Evolutionary conservation across 2,329 filamentous ascomycete species (phyloP), one percentile per base, ranked within the genome.

Genomic region (Pseudocercospora macadamiae): DNA sequence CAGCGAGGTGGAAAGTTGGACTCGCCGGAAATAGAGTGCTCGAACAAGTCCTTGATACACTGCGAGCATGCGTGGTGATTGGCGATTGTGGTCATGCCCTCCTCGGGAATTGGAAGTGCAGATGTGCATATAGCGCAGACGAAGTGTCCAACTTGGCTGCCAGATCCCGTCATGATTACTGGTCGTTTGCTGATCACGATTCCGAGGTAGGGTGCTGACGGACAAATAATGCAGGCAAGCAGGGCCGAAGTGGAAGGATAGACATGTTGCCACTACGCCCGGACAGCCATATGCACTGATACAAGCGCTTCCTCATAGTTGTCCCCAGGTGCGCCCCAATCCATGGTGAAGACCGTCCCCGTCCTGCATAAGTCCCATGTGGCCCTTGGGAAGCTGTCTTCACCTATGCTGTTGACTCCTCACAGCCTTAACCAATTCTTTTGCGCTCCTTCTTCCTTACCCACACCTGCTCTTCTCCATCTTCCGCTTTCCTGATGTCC

Each of bases 401-500:
- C n/a, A n/a, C n/a, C n/a, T n/a, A n/a, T n/a, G n/a, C n/a, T n/a
- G n/a, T n/a, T n/a, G n/a, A n/a, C n/a, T n/a, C n/a, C n/a, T n/a
- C n/a, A n/a, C n/a, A n/a, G n/a, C n/a, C n/a, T 63, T 37, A 63
- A 12, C 61, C 61, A 53, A 58, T 65, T 49, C 62, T 56, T 25
- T 63, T 64, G 51, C 61, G 61, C 53, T 71, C 68, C 62, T 73
- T 76, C 62, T 68, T 68, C 59, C 71, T 70, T 0, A 76, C 69
- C 75, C 68, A 63, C 21, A 70, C 55, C 32, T 69, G 59, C 57
- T 67, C 67, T 32, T 66, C 51, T 3, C 64, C 68, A 25, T 59
- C 48, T 8, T 59, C 60, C 5, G 58, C 59, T 23, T 44, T 32
- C 21, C 72, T 64, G 8, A 86, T 53, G 60, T 89, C 79, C 0